These are phyloP conservation scores for Fonsecaea monophora DNA, from an alignment of 2,329 filamentous ascomycete species.

Conservation along the genomic window DNA sequence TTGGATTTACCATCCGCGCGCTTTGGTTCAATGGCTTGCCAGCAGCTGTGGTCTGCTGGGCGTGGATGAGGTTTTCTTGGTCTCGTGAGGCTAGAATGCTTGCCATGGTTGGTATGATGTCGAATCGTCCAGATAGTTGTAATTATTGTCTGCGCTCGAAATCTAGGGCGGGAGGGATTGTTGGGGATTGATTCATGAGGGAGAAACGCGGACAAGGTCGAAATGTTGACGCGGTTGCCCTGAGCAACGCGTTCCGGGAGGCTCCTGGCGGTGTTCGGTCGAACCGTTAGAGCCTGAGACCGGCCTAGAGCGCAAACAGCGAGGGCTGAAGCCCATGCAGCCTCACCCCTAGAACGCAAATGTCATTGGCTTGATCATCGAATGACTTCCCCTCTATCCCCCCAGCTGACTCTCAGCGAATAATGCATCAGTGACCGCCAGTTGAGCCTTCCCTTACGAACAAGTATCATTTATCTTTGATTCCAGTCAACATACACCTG, in stretches of 20 bases:
- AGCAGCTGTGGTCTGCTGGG: slow-evolving; percentile 72
- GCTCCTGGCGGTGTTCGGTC: slow-evolving; percentile 7
- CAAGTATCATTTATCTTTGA: slow-evolving; percentile 18
- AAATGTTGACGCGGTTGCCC: slow-evolving; percentile 44
- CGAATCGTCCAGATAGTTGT: slow-evolving; percentile 24
- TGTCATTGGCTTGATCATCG: slow-evolving; percentile 25
- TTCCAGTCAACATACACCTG: slow-evolving; percentile 5
- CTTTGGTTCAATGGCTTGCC: slow-evolving; percentile 75
- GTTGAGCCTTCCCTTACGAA: slow-evolving; percentile 24
- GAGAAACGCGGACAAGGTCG: background rate
- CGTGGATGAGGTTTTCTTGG: slow-evolving; percentile 85
- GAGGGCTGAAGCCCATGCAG: slow-evolving; percentile 21
- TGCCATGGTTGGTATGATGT: slow-evolving; percentile 21
- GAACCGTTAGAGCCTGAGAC: slow-evolving; percentile 21
- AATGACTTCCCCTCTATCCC: slow-evolving; percentile 20
- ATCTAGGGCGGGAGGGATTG: background rate
- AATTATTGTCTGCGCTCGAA: slow-evolving; percentile 14
- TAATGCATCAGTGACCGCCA: slow-evolving; percentile 31
- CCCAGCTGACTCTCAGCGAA: slow-evolving; percentile 26
- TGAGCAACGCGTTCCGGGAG: slow-evolving; percentile 24
- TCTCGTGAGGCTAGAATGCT: slow-evolving; percentile 79
- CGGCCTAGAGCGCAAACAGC: slow-evolving; percentile 22
- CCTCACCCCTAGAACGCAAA: slow-evolving; percentile 13
- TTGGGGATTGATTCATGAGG: background rate
- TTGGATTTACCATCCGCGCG: slow-evolving; percentile 67